Conservation (phyloP, 2,329 filamentous ascomycete genomes). For the Alternaria sp. region DNA sequence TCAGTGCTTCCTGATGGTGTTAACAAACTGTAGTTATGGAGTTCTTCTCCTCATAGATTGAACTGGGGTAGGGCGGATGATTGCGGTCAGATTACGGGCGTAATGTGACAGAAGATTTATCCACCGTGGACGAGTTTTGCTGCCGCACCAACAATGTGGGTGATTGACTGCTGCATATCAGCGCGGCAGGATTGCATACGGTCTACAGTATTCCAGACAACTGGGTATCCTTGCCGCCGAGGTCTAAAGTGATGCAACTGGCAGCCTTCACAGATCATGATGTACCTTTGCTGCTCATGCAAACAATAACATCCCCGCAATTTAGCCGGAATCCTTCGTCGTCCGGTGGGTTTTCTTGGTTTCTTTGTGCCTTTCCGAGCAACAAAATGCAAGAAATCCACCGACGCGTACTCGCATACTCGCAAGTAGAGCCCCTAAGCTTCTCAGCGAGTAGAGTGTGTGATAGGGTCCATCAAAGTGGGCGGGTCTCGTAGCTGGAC, state of each 20-base stretch:
- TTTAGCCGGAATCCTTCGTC: neutral
- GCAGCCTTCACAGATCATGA: neutral
- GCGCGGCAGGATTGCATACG: neutral
- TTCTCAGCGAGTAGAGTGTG: neutral
- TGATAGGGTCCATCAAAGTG: neutral
- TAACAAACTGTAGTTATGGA: neutral
- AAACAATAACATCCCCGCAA: neutral
- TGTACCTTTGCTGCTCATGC: neutral
- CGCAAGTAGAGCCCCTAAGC: neutral
- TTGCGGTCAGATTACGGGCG: constrained; percentile 8
- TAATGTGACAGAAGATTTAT: constrained; percentile 7
- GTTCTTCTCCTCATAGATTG: neutral
- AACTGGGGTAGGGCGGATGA: neutral
- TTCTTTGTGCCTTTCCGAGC: neutral
- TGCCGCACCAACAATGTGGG: neutral
- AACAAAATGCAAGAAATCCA: neutral
- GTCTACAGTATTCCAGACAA: neutral
- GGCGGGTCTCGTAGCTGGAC: neutral
- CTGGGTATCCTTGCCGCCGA: neutral
- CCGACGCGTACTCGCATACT: neutral
- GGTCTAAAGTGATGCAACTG: neutral
- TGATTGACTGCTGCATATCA: neutral
- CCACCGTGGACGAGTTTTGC: constrained; percentile 6
- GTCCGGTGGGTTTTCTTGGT: neutral
- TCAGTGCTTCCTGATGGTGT: neutral